These are phyloP conservation scores for Cladosporium austrohemisphaericum DNA, from an alignment of 2,329 filamentous ascomycete genomes.

Conservation along the genomic window DNA sequence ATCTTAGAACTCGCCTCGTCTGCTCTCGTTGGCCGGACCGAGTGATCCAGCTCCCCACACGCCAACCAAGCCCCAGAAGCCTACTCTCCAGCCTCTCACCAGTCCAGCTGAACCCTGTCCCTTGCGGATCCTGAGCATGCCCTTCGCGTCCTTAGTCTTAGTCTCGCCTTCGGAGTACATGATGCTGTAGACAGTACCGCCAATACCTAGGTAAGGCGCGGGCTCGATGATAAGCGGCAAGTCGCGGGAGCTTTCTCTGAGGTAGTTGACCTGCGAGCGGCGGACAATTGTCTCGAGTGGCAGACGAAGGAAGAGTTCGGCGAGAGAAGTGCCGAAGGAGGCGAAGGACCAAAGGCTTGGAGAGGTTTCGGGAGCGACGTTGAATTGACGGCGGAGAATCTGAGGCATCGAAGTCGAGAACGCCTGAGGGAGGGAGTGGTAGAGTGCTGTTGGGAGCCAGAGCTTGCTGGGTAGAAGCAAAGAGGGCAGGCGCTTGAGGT, in stretches of 20 bases:
- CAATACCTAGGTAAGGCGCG: slow-evolving; percentile 76
- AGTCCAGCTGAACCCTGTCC: slow-evolving; percentile 67
- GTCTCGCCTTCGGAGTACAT: slow-evolving; percentile 73
- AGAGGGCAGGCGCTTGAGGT: slow-evolving; percentile 73
- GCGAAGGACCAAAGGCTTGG: slow-evolving; percentile 77
- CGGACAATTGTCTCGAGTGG: slow-evolving; percentile 89
- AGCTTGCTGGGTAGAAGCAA: slow-evolving; percentile 61
- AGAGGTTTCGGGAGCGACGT: slow-evolving; percentile 75
- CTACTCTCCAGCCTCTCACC: slow-evolving; percentile 72
- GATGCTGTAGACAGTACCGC: slow-evolving; percentile 90
- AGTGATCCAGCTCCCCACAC: slow-evolving; percentile 68
- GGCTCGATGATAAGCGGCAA: slow-evolving; percentile 73
- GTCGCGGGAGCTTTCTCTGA: slow-evolving; percentile 32
- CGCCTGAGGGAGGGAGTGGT: slow-evolving; percentile 81
- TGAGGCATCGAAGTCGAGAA: slow-evolving; percentile 80
- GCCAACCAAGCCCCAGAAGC: slow-evolving; percentile 72
- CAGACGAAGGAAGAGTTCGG: slow-evolving; percentile 80
- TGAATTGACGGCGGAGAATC: slow-evolving; percentile 77
- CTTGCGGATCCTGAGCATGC: slow-evolving; percentile 45
- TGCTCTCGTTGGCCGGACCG: slow-evolving; percentile 58
- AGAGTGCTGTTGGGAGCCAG: slow-evolving; percentile 76
- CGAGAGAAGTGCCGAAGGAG: slow-evolving; percentile 74
- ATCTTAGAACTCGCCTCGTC: slow-evolving; percentile 32
- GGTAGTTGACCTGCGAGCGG: slow-evolving; percentile 66
- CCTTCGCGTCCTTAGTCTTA: slow-evolving; percentile 31